Evolutionary conservation across 1,284 basidiomycete species (phyloP).

Genomic region (Microbotryum lychnidis-dioicae): DNA sequence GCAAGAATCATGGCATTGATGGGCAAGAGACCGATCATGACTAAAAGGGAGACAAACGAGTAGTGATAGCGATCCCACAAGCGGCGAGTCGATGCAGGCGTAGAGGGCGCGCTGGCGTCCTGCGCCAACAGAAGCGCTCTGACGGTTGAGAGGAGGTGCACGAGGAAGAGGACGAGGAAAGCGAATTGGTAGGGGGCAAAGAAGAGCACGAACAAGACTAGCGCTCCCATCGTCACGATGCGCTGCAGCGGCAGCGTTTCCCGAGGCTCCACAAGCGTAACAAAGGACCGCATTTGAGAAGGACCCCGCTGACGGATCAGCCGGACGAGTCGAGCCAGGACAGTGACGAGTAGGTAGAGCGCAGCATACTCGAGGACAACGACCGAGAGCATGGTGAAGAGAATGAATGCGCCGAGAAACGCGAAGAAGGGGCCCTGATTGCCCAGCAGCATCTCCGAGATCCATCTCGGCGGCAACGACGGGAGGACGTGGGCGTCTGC

Average conservation of each 20-base stretch:
- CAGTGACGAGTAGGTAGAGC: constrained; percentile 8
- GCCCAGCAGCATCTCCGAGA: constrained; percentile 28
- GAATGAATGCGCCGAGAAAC: constrained; percentile 13
- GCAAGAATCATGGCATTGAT: constrained; percentile 67
- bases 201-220: constrained; percentile 60
- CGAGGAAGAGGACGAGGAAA: constrained; percentile 68
- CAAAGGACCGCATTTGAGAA: not conserved
- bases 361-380: constrained; percentile 13
- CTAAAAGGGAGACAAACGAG: constrained; percentile 53
- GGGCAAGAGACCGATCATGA: constrained; percentile 78
- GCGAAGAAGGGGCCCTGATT: constrained; percentile 22
- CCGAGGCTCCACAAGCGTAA: constrained; percentile 5
- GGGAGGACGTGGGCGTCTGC: not conserved
- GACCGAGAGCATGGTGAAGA: constrained; percentile 14
- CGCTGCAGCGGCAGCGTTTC: constrained; percentile 19
- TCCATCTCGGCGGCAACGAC: constrained; percentile 18
- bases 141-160: constrained; percentile 51
- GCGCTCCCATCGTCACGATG: constrained; percentile 52
- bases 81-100: not conserved
- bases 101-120: not conserved
- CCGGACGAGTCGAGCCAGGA: not conserved
- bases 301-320: not conserved
- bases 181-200: constrained; percentile 84
- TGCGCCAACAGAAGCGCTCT: constrained; percentile 29
- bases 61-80: constrained; percentile 24